Percentiles rank a stretch among this genome's conserved stretches.
Evolutionary conservation across 371 early-diverging fungal species (phyloP).

Genomic region (Apophysomyces sp.): DNA sequence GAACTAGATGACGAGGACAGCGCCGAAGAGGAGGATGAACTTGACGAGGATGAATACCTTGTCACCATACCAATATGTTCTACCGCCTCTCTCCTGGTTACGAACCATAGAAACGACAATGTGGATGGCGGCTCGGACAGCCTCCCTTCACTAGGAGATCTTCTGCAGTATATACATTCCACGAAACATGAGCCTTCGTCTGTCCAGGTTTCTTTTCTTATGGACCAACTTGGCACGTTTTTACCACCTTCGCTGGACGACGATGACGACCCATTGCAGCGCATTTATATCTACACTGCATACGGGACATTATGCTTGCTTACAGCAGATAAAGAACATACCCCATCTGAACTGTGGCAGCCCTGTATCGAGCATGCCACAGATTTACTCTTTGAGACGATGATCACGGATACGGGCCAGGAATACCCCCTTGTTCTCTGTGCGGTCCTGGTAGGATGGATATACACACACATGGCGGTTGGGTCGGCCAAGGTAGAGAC

Average conservation of each 20-base stretch:
- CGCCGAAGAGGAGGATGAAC: conserved; percentile 27
- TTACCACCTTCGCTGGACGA: background rate
- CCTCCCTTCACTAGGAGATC: background rate
- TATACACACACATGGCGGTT: background rate
- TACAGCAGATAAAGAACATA: background rate
- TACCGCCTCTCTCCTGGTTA: conserved; percentile 9
- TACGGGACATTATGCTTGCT: background rate
- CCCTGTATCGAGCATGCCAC: conserved; percentile 11
- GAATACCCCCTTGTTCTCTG: conserved; percentile 15
- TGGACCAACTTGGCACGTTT: background rate
- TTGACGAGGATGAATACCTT: conserved; percentile 41
- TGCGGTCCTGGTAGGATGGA: conserved; percentile 15
- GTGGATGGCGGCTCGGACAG: background rate
- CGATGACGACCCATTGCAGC: background rate
- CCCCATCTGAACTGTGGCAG: conserved; percentile 3
- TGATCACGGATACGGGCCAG: conserved; percentile 1
- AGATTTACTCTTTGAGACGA: conserved; percentile 2
- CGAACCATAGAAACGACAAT: background rate
- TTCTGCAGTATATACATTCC: background rate
- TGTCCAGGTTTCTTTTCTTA: background rate
- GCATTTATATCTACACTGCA: background rate
- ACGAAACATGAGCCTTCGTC: background rate
- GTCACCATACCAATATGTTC: conserved; percentile 38
- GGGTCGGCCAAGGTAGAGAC: conserved; percentile 7
- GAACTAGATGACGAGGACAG: conserved; percentile 24